Percentiles rank a stretch among this genome's conserved stretches.
phyloP scores from a whole-genome alignment of 345 rosid species.

The Boechera divaricarpa region DNA sequence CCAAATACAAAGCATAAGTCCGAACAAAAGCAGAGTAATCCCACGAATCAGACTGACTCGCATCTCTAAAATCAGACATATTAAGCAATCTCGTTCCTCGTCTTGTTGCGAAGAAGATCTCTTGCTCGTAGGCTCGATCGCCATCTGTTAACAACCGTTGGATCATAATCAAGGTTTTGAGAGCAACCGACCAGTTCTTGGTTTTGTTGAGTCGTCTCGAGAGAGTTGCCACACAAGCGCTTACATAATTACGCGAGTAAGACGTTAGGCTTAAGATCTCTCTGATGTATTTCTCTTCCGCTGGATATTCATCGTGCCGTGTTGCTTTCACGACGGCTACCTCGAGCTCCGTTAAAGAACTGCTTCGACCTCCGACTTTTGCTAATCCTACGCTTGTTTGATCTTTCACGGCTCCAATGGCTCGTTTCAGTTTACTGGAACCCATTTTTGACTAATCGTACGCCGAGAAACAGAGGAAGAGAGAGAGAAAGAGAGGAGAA shows the following conservation, averaged over 20 bases:
- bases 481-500: not conserved
- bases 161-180: constrained; percentile 72
- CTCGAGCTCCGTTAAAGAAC: constrained; percentile 32
- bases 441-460: constrained; percentile 33
- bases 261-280: constrained; percentile 60
- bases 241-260: constrained; percentile 62
- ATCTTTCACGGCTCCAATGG: constrained; percentile 56
- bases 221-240: constrained; percentile 57
- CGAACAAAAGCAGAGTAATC: constrained; percentile 87
- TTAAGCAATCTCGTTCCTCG: constrained; percentile 80
- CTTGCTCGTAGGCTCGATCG: constrained; percentile 72
- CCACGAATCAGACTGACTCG: constrained; percentile 62
- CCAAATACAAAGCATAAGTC: constrained; percentile 74
- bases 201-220: constrained; percentile 61
- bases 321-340: constrained; percentile 65
- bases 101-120: constrained; percentile 79
- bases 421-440: constrained; percentile 44
- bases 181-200: constrained; percentile 73
- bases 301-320: constrained; percentile 81
- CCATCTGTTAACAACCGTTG: constrained; percentile 68
- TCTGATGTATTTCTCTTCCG: constrained; percentile 59
- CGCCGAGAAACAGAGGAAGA: constrained; percentile 19
- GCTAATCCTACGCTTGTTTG: constrained; percentile 62
- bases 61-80: constrained; percentile 78
- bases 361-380: constrained; percentile 57